Evolutionary conservation across 257 asterid genomes (phyloP), one percentile per base, ranked within the genome.

Genomic region (Solanum neorickii): DNA sequence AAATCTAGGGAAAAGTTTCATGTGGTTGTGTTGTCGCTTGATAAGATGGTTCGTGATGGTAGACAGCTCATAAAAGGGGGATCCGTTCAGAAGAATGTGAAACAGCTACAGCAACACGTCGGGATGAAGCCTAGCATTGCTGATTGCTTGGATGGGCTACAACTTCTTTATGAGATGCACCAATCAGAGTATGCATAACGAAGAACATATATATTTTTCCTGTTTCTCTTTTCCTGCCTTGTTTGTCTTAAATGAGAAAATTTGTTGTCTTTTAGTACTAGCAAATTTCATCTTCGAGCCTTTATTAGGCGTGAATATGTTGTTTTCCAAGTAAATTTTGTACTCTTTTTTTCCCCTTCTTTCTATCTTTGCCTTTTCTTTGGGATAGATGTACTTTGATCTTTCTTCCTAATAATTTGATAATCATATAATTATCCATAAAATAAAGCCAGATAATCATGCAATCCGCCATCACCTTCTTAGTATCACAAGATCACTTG

Each of bases 161-260:
- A 87, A 69, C 90, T 92, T 88, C 96, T 96, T 39, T 90, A 87
- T n/a, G 97, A 94, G 90, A 95, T 96, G 98, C 97, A 96, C 89
- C 90, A 83, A 82, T 91, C 96, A 33, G 99, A 96, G 97, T 96
- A 96, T 69, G 94, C 87, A 84, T 23, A 15, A 42, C 27, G 73
- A 59, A 60, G 59, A 86, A 39, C 31, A 37, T 65, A 46, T 27
- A 47, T 35, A 15, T 60, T 5, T 62, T 80, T 44, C 9, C 12
- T 20, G 16, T 80, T 39, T 86, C 33, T 31, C 87, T 44, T 56
- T 62, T 42, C 86, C 21, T 77, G 46, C 62, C n/a, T 13, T 72
- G 42, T 20, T 35, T 46, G 11, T 56, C 69, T 20, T 46, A 86
- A 29, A 35, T 21, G 74, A 72, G 60, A 35, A 56, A 14, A 6